Conservation (phyloP, 805 yeast species). For the Pichia ethanolica region DNA sequence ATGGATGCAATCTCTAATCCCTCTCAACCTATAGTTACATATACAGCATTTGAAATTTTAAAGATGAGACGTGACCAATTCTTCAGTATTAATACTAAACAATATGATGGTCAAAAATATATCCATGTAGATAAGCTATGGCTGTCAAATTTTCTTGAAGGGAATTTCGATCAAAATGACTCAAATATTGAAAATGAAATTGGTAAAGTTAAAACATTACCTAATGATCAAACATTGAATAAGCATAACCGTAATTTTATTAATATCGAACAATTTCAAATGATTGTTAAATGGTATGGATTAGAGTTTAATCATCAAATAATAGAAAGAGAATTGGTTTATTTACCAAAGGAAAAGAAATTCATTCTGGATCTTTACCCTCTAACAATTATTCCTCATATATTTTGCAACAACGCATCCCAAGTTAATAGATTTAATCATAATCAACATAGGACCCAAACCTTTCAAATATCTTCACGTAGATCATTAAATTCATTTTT, state of each 20-base stretch:
- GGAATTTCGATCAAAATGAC: slow-evolving; percentile 23
- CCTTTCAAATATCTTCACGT: slow-evolving; percentile 31
- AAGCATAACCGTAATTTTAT: slow-evolving; percentile 28
- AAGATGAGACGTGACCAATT: slow-evolving; percentile 15
- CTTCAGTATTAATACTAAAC: slow-evolving; percentile 10
- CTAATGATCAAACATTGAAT: slow-evolving; percentile 32
- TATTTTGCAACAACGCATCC: slow-evolving; percentile 15
- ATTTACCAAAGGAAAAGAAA: slow-evolving; percentile 18
- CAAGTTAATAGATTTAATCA: slow-evolving; percentile 22
- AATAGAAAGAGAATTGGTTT: slow-evolving; percentile 30
- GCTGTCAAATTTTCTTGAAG: slow-evolving; percentile 33
- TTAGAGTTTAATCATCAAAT: slow-evolving; percentile 32
- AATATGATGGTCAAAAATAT: slow-evolving; percentile 41
- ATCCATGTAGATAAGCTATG: slow-evolving; percentile 43
- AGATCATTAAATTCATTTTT: slow-evolving; percentile 24
- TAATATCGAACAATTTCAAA: slow-evolving; percentile 37
- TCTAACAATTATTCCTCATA: slow-evolving; percentile 21
- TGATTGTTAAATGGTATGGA: slow-evolving; percentile 50
- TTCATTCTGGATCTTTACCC: slow-evolving; percentile 22
- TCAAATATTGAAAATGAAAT: slow-evolving; percentile 25
- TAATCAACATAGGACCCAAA: slow-evolving; percentile 26
- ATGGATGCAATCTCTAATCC: no score
- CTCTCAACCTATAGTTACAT: no score
- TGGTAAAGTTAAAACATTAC: slow-evolving; percentile 43
- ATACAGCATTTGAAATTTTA: slow-evolving; percentile 10